Evolutionary conservation across 2,329 filamentous ascomycete genomes (phyloP), one percentile per base, ranked within the genome.

Genomic region (Penicillium verrucosum): DNA sequence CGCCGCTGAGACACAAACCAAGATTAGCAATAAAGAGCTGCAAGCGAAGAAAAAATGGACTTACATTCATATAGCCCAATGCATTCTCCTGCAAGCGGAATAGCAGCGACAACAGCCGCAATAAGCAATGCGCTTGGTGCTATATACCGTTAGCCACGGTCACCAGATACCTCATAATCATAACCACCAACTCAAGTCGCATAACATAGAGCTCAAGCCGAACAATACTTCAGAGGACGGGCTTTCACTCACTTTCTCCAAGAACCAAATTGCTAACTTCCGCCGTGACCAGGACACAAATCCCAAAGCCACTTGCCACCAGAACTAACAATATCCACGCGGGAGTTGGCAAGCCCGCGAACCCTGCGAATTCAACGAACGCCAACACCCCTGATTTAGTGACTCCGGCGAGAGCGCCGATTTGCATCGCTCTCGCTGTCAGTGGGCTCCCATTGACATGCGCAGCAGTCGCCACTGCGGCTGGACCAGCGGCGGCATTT

Each of bases 211-310:
- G 42, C n/a, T 18, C n/a, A 12, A 36, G 25, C 23, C 2, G 10
- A 14, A 18, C 40, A 16, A 38, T 37, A 10, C 7, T 25, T 3
- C 14, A 36, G 16, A 25, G 11, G 9, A 11, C 9, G 9, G 37
- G 10, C 3, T 18, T 23, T 3, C 10, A 56, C 58, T 44, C 43
- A 62, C 60, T 45, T 30, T 60, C 58, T 14, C 60, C 56, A 50
- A 62, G 46, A 3, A 62, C 58, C 29, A 62, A 30, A 34, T 62
- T 62, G 40, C 58, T 59, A 34, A 62, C 51, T 30, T 62, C 58
- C 8, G 52, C 52, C 16, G 60, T 62, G 6, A 62, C 38, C 27
- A 62, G 25, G 12, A 62, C 56, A 38, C 60, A 62, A 9, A 57
- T 47, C 7, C 60, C 60, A 51, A 62, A 62, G 21, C 60, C 50